A percentile compares a stretch with the other conserved stretches of the same genome.
Conservation (phyloP, 2,329 filamentous ascomycete species). For the Fusarium nodosum region DNA sequence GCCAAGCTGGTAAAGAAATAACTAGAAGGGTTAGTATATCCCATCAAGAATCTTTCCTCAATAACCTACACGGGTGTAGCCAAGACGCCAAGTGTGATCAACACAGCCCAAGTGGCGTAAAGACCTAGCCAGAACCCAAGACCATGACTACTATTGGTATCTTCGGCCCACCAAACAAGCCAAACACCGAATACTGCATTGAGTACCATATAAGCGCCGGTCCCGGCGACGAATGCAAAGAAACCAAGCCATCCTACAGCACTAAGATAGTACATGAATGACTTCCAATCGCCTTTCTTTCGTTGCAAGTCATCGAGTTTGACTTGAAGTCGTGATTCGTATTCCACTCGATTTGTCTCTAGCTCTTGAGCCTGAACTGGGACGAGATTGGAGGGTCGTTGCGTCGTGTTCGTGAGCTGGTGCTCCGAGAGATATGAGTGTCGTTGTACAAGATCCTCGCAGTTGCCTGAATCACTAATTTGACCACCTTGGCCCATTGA, state of each 20-base stretch:
- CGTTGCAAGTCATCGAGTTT: not conserved
- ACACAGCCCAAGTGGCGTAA: slow-evolving; percentile 1
- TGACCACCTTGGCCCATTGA: not conserved
- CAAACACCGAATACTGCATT: slow-evolving; percentile 15
- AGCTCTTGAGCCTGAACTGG: not conserved
- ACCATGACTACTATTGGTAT: not conserved
- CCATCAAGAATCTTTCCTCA: too few relatives aligned
- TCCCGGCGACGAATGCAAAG: not conserved
- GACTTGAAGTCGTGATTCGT: not conserved
- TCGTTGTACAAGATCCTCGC: not conserved
- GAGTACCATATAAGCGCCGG: not conserved
- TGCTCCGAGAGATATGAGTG: slow-evolving; percentile 3
- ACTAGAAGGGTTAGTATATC: not conserved
- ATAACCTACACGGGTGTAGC: not conserved
- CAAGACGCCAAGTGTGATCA: not conserved
- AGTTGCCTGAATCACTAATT: not conserved
- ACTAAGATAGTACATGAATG: slow-evolving; percentile 1
- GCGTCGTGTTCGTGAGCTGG: not conserved
- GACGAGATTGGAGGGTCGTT: too few relatives aligned
- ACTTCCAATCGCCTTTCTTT: slow-evolving; percentile 6
- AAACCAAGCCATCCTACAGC: slow-evolving; percentile 1
- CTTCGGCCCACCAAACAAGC: slow-evolving; percentile 8
- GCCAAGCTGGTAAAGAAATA: slow-evolving; percentile 5
- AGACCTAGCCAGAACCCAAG: slow-evolving; percentile 14
- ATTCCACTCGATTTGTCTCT: not conserved